Evolutionary conservation across 1,284 basidiomycete species (phyloP).

Genomic region (Psilocybe mexicana): DNA sequence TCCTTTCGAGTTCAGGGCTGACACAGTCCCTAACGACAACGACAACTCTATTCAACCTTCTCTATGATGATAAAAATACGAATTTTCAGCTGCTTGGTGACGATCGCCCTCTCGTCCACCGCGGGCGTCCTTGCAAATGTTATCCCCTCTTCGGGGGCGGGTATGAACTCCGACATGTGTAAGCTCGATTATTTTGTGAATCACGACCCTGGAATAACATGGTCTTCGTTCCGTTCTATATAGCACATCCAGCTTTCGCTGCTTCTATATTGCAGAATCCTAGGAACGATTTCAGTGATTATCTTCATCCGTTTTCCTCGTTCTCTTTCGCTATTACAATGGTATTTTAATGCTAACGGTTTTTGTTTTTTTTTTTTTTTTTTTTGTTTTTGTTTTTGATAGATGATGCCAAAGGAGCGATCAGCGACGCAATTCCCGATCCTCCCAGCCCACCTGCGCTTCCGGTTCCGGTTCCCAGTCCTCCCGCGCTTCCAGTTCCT

Average conservation of each 20-base stretch:
- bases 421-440: background rate
- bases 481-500: background rate
- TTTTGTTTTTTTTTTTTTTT: background rate
- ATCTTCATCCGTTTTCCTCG: background rate
- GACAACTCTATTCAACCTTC: background rate
- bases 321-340: no score
- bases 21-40: background rate
- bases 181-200: background rate
- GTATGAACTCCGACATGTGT: background rate
- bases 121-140: slow-evolving; percentile 8
- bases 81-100: slow-evolving; percentile 13
- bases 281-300: background rate
- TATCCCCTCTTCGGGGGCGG: slow-evolving; percentile 6
- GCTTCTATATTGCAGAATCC: background rate
- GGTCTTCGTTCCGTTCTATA: background rate
- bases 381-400: background rate
- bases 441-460: background rate
- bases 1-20: background rate
- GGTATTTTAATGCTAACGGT: background rate
- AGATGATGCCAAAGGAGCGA: background rate
- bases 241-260: background rate
- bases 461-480: background rate
- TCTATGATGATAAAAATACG: slow-evolving; percentile 11
- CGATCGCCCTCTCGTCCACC: slow-evolving; percentile 12
- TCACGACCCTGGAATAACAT: no score